Base-by-base conservation (phyloP, 768 basidiomycete genomes). In the Amanita pseudoporphyria region DNA sequence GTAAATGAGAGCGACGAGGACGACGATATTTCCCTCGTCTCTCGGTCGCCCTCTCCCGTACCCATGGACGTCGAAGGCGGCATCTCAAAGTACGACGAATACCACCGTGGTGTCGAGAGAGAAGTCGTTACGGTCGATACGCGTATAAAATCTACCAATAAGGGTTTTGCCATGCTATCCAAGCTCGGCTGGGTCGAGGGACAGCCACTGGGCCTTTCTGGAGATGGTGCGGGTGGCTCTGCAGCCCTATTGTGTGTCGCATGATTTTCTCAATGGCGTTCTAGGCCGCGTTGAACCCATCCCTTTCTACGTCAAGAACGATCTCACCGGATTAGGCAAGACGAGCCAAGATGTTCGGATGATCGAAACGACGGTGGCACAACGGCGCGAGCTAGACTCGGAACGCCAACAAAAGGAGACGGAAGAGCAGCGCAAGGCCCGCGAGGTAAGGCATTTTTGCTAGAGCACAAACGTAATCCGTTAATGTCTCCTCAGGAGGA, bases 101-200 rank as follows among this genome's bases (percentile, higher is more conserved):
- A 80, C 60, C 63, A 76, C 45, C 67, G 62, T 26, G 71, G 72
- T 7, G 59, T 69, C 4, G 69, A 69, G 42, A 75, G 69, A 28
- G 88, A 91, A 59, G 71, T 80, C 55, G 75, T 90, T 53, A 90
- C 89, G 6, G 78, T 90, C 48, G 83, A 91, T 45, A 90, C 87
- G 36, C 87, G 74, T 62, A 81, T 92, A 57, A 84, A 84, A 61
- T 71, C 76, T 36, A 74, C 78, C 32, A 92, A 92, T 65, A 86
- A 82, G 58, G 89, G 89, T 10, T 90, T 89, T 61, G 71, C 77
- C 6, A 74, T 92, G 71, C 77, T 92, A 1, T 74, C 81, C 28
- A 90, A 84, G 65, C 75, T 91, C 47, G 89, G 89, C 6, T 91
- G 89, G 89, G 66, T 73, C 0, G 86, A 87, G 59, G 89, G 89